A percentile compares a stretch with the other conserved stretches of the same genome.
Evolutionary conservation across 2,329 filamentous ascomycete species (phyloP).

Genomic region (Ustilaginoidea virens): DNA sequence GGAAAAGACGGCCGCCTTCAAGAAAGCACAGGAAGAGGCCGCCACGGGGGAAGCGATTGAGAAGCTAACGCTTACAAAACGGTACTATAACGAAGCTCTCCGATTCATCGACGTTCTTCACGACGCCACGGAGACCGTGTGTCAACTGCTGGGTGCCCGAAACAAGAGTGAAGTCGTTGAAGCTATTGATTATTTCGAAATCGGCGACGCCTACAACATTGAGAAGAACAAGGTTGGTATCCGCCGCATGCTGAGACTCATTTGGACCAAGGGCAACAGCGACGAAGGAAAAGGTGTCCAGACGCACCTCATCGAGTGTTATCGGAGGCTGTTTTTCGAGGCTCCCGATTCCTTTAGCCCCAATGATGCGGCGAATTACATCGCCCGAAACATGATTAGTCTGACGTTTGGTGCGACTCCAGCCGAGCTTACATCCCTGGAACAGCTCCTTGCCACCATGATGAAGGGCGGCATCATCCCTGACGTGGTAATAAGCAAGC

Average conservation of each 20-base stretch:
- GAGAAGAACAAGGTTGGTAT: constrained; percentile 88
- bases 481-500: constrained; percentile 72
- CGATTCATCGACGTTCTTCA: constrained; percentile 89
- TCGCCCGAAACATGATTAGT: constrained; percentile 98
- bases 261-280: constrained; percentile 99
- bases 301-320: constrained; percentile 90
- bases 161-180: constrained; percentile 99
- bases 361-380: constrained; percentile 88
- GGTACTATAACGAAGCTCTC: constrained; percentile 87
- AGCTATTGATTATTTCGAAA: constrained; percentile 95
- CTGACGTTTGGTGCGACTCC: constrained; percentile 90
- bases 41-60: constrained; percentile 79
- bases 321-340: constrained; percentile 90
- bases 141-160: constrained; percentile 77
- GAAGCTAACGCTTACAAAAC: constrained; percentile 71
- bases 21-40: constrained; percentile 73
- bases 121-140: constrained; percentile 63
- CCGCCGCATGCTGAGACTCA: constrained; percentile 84
- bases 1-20: constrained; percentile 55
- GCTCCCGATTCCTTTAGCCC: constrained; percentile 75
- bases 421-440: constrained; percentile 85
- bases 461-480: constrained; percentile 85
- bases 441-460: constrained; percentile 93
- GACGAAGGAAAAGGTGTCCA: constrained; percentile 98
- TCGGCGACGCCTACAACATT: constrained; percentile 90